phyloP scores from a whole-genome alignment of 139 green algal genomes.

The Chlorella vulgaris region DNA sequence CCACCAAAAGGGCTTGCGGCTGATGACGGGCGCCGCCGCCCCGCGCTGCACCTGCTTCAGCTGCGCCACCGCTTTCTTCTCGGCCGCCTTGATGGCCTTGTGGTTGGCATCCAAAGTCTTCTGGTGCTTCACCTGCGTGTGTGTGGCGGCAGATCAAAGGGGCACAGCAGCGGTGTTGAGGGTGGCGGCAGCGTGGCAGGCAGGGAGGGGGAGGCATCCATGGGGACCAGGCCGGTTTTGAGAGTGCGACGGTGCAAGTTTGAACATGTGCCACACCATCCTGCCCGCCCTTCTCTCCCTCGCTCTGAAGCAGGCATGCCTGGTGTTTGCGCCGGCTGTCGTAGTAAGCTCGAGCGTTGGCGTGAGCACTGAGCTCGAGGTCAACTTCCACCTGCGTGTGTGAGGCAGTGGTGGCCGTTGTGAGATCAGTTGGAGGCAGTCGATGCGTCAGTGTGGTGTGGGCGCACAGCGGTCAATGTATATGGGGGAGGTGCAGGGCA shows the following conservation, averaged over 20 bases:
- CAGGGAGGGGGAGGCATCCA: no score
- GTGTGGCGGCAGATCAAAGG: no score
- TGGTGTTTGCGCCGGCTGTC: slow-evolving; percentile 75
- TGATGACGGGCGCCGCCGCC: slow-evolving; percentile 34
- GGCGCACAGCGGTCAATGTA: no score
- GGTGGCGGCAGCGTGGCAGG: background rate
- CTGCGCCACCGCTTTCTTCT: slow-evolving; percentile 82
- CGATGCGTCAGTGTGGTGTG: no score
- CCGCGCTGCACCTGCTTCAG: slow-evolving; percentile 64
- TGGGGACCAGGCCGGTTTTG: no score
- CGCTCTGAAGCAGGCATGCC: background rate
- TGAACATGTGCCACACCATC: background rate
- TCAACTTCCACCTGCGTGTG: slow-evolving; percentile 75
- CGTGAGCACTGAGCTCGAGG: slow-evolving; percentile 77
- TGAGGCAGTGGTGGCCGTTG: background rate
- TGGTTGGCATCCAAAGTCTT: slow-evolving; percentile 84
- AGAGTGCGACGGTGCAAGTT: no score
- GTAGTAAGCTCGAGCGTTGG: slow-evolving; percentile 82
- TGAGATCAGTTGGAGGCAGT: no score
- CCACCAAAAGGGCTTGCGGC: slow-evolving; percentile 94
- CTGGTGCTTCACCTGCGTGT: slow-evolving; percentile 66
- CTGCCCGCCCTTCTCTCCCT: no score
- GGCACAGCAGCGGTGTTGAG: no score
- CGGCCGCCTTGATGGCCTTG: slow-evolving; percentile 81
- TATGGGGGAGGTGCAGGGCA: no score